phyloP scores from a whole-genome alignment of 176 grass and related monocot genomes.

The Alloteropsis semialata region DNA sequence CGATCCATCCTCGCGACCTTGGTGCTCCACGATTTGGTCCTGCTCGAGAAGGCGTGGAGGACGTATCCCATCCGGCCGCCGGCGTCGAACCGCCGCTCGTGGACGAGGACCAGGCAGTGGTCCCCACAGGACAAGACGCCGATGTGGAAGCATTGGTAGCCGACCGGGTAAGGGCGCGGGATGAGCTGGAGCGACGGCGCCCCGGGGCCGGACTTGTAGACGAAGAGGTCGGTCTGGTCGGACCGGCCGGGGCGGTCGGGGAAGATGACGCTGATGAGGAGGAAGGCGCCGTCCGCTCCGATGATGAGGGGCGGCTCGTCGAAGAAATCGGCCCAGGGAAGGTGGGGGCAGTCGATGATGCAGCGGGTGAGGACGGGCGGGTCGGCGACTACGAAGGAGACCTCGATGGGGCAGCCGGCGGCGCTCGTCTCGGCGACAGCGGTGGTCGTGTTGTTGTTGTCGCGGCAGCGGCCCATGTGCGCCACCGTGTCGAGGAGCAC shows the following conservation, averaged over 20 bases:
- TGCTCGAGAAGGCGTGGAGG: background rate
- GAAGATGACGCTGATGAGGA: background rate
- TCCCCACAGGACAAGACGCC: background rate
- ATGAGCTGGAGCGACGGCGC: background rate
- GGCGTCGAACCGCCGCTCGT: background rate
- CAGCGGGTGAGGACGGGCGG: background rate
- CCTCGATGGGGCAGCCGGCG: background rate
- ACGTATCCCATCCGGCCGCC: background rate
- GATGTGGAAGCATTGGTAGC: background rate
- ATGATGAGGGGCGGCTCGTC: background rate
- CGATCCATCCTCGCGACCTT: background rate
- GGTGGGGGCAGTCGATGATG: background rate
- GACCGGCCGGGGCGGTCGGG: background rate
- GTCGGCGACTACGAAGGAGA: background rate
- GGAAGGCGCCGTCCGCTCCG: background rate
- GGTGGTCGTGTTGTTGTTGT: background rate
- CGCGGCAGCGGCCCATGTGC: background rate
- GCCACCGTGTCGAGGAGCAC: background rate
- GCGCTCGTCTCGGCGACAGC: background rate
- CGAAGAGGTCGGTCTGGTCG: background rate
- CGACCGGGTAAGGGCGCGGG: background rate
- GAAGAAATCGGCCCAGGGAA: background rate
- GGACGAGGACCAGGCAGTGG: background rate
- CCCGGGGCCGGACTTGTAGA: background rate
- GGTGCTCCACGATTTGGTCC: background rate